These are phyloP conservation scores for Zoysia japonica DNA, from an alignment of 176 grass and related monocot genomes.

Conservation along the genomic window DNA sequence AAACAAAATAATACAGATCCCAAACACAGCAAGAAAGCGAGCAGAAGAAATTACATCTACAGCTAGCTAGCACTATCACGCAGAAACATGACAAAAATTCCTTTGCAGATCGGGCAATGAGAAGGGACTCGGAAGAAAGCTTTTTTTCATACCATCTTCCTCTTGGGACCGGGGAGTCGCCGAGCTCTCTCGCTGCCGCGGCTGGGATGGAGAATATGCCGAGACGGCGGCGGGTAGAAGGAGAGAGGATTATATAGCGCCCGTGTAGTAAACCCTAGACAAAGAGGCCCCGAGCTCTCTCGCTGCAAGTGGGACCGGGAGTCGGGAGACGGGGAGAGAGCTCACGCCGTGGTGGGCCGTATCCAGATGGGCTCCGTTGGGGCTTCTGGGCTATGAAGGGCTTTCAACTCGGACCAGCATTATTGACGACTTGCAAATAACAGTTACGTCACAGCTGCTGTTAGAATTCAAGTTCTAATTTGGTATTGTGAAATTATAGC, in stretches of 20 bases:
- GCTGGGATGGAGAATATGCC: background rate
- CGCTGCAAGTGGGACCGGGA: conserved; percentile 2
- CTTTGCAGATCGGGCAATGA: background rate
- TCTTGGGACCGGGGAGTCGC: background rate
- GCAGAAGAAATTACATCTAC: background rate
- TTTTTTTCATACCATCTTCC: conserved; percentile 40
- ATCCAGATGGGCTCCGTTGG: background rate
- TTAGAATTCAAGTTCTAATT: too few relatives aligned
- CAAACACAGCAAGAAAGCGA: background rate
- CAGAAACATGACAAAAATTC: background rate
- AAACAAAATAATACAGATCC: too few relatives aligned
- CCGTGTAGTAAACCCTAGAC: conserved; percentile 30
- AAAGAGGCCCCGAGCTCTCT: background rate
- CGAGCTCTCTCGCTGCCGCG: conserved; percentile 10
- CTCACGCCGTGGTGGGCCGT: background rate
- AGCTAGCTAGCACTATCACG: background rate
- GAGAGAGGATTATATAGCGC: conserved; percentile 16
- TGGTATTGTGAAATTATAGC: background rate
- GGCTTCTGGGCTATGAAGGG: too few relatives aligned
- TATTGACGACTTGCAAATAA: background rate
- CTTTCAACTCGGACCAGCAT: background rate
- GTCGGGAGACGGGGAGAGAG: background rate
- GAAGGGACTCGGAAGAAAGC: background rate
- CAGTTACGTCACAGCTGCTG: background rate
- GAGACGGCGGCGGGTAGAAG: background rate